These are phyloP conservation scores for Martensiomyces pterosporus DNA, from an alignment of 192 early-diverging fungal genomes.

Conservation along the genomic window DNA sequence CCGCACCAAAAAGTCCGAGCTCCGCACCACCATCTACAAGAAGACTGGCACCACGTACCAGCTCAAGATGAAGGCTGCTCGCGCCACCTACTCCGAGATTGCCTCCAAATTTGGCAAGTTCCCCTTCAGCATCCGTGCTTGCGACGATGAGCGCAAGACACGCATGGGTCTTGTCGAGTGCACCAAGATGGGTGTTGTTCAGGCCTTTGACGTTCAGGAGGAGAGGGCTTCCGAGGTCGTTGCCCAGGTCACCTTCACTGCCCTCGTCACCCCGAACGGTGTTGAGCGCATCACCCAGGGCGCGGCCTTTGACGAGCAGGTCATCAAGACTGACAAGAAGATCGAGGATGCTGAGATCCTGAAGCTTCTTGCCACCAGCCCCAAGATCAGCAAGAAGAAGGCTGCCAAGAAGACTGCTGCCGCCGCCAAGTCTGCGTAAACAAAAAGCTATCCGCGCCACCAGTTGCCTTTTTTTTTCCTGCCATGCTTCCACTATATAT, in stretches of 20 bases:
- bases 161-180: constrained; percentile 91
- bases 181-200: constrained; percentile 73
- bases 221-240: constrained; percentile 76
- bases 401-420: constrained; percentile 29
- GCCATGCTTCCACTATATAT: too few species aligned
- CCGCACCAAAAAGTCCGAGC: constrained; percentile 63
- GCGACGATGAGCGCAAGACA: constrained; percentile 88
- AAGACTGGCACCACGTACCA: constrained; percentile 75
- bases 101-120: constrained; percentile 75
- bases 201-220: constrained; percentile 77
- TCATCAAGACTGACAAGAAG: constrained; percentile 81
- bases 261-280: constrained; percentile 83
- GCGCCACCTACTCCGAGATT: constrained; percentile 68
- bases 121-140: constrained; percentile 81
- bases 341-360: constrained; percentile 77
- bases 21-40: constrained; percentile 90
- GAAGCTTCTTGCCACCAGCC: constrained; percentile 62
- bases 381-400: constrained; percentile 45
- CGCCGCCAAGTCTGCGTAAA: constrained; percentile 1
- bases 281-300: constrained; percentile 76
- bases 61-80: constrained; percentile 85
- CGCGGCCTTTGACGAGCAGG: constrained; percentile 65
- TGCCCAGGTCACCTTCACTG: constrained; percentile 92
- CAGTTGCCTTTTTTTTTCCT: too few species aligned
- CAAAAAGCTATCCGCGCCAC: too few species aligned